phyloP scores from a whole-genome alignment of 2,329 filamentous ascomycete species.

The Emergomyces africanus region DNA sequence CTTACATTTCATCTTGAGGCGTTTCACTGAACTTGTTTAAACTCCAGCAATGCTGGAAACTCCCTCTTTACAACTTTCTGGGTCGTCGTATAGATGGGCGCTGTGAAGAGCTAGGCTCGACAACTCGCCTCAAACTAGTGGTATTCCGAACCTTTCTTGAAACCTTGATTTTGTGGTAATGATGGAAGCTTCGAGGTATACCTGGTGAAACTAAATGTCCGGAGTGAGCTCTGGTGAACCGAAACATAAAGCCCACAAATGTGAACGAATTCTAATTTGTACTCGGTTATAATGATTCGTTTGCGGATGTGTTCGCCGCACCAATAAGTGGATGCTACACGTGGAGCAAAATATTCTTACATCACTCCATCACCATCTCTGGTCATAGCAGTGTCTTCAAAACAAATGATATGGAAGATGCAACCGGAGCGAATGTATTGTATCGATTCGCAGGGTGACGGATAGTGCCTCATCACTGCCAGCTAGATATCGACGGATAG shows the following conservation, averaged over 20 bases:
- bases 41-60: not conserved
- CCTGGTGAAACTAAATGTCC: not conserved
- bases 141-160: not conserved
- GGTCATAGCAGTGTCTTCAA: too few relatives aligned
- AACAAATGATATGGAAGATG: too few relatives aligned
- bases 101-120: slow-evolving; percentile 4
- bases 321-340: too few relatives aligned
- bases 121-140: not conserved
- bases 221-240: not conserved
- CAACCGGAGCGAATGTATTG: too few relatives aligned
- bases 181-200: slow-evolving; percentile 8
- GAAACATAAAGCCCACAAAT: not conserved
- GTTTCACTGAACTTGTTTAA: not conserved
- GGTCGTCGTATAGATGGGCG: not conserved
- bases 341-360: too few relatives aligned
- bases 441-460: too few relatives aligned
- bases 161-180: not conserved
- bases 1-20: not conserved
- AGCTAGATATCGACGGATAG: too few relatives aligned
- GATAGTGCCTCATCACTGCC: too few relatives aligned
- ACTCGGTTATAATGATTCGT: not conserved
- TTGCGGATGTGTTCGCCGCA: not conserved
- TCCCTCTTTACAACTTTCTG: not conserved
- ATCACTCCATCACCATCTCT: too few relatives aligned
- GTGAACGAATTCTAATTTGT: not conserved